A percentile compares a stretch with the other conserved stretches of the same genome.
phyloP scores from a whole-genome alignment of 805 yeast genomes.

The Monosporozyma servazzii region DNA sequence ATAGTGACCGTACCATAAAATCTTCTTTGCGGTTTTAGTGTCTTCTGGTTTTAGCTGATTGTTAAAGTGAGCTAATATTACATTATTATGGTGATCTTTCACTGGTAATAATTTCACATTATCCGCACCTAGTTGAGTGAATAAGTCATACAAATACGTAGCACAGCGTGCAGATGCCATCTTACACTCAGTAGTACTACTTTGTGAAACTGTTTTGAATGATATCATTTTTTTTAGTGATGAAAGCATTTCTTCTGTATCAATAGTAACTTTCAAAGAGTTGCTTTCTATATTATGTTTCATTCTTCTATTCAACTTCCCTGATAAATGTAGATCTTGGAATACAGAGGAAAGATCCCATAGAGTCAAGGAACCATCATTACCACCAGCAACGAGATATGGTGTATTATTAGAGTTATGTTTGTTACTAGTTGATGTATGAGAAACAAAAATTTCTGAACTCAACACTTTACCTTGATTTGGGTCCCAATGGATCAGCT shows the following conservation, averaged over 20 bases:
- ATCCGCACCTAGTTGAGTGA: conserved; percentile 62
- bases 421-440: background rate
- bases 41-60: conserved; percentile 29
- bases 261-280: conserved; percentile 16
- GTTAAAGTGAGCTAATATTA: conserved; percentile 66
- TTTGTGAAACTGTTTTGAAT: conserved; percentile 69
- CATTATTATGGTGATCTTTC: conserved; percentile 64
- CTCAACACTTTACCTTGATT: conserved; percentile 51
- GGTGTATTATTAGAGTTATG: background rate
- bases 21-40: conserved; percentile 31
- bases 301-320: background rate
- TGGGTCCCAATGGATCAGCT: conserved; percentile 40
- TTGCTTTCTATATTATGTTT: background rate
- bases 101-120: conserved; percentile 62
- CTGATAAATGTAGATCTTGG: conserved; percentile 1
- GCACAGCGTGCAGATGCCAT: conserved; percentile 86
- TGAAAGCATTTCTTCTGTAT: conserved; percentile 55
- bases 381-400: conserved; percentile 57
- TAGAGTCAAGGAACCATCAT: conserved; percentile 55
- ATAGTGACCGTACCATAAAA: conserved; percentile 91
- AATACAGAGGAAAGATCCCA: conserved; percentile 43
- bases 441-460: conserved; percentile 36
- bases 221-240: conserved; percentile 55
- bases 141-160: conserved; percentile 51
- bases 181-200: conserved; percentile 43